Evolutionary conservation across 805 yeast species (phyloP).

Genomic region (Kregervanrija pseudodelftensis): DNA sequence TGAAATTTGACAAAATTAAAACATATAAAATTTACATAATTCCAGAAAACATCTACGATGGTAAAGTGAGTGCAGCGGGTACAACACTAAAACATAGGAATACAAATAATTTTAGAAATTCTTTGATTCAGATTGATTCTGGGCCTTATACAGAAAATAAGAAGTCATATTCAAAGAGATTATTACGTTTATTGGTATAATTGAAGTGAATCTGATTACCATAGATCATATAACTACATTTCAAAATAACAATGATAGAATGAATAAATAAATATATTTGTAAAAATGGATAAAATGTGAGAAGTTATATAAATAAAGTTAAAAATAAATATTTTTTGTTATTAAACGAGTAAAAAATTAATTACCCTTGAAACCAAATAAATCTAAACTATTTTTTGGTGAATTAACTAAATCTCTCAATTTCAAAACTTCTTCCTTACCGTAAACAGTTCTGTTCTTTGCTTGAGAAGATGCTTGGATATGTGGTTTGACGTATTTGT

Average conservation of each 20-base stretch:
- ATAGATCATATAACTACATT: no score
- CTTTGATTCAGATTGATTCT: no score
- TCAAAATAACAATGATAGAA: neutral
- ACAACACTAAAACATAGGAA: no score
- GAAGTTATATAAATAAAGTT: constrained; percentile 8
- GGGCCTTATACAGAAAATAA: no score
- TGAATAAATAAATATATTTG: constrained; percentile 6
- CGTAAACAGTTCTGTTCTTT: constrained; percentile 31
- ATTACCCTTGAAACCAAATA: constrained; percentile 21
- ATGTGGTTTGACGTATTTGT: constrained; percentile 34
- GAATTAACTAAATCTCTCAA: constrained; percentile 31
- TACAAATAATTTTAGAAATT: no score
- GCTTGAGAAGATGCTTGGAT: constrained; percentile 30
- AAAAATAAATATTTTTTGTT: neutral
- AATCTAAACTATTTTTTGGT: constrained; percentile 27
- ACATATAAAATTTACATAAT: no score
- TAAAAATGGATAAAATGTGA: neutral
- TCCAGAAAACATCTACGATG: no score
- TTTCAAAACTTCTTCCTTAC: constrained; percentile 29
- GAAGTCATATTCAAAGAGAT: no score
- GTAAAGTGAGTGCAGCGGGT: no score
- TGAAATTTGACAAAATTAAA: no score
- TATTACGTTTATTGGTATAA: no score
- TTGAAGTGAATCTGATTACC: no score
- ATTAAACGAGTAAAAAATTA: constrained; percentile 1